Evolutionary conservation across 495 filamentous ascomycete species (phyloP), one percentile per base, ranked within the genome.

Genomic region (Daldinia loculata): DNA sequence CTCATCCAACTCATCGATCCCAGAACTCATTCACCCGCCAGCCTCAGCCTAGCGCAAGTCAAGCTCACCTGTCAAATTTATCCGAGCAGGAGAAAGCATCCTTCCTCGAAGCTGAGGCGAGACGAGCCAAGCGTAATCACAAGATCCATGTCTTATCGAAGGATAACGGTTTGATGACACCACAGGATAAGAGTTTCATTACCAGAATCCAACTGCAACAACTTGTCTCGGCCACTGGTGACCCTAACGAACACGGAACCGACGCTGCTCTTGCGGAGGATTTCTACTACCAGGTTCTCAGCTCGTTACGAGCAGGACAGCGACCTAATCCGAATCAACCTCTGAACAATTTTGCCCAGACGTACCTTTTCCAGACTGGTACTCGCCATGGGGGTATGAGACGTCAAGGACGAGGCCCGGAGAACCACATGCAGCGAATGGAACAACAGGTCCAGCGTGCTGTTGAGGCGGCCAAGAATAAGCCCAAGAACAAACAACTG

Each of bases 161-260:
- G 73, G 94, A 96, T 74, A 98, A 99, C 75, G 96, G 95, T 27
- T 78, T 99, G 61, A 99, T 99, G 95, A 98, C 96, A 19, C 96
- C 96, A 2, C 93, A 97, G 76, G 95, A 99, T 80, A 99, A 99
- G 85, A 99, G 98, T 75, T 99, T 98, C 77, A 95, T 99, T 64
- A 98, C 96, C 9, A 89, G 96, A 14, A 98, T 99, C 58, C 95
- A 99, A 76, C 85, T 99, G 41, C 96, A 98, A 77, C 96, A 98
- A 74, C 87, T 99, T 27, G 92, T 99, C 50, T 89, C 94, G 5
- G 93, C 93, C 34, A 95, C 94, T 50, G 94, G 94, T 11, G 93
- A 93, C 75, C 86, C 93, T 7, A 92, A 89, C 61, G 93, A 95
- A 67, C 83, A 89, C 29, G 90, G 93, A 43, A 88, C 89, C 0